Percentiles rank a stretch among this genome's conserved stretches.
Conservation (phyloP, 2,329 filamentous ascomycete species). For the Aphanocladium album region DNA sequence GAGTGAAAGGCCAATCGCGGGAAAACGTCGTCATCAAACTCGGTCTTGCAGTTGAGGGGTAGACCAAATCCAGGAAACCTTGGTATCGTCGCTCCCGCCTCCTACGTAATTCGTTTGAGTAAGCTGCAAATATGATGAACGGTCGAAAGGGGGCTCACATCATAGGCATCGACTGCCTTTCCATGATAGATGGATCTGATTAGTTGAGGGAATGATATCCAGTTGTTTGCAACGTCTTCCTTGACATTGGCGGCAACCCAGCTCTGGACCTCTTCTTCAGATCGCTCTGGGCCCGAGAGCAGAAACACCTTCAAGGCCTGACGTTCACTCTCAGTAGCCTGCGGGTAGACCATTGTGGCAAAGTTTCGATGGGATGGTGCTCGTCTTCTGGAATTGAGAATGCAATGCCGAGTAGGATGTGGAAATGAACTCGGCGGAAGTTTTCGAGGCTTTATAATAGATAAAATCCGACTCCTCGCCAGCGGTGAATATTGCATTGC, state of each 20-base stretch:
- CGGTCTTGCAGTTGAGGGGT: not conserved
- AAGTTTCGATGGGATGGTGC: not conserved
- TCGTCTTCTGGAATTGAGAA: no score
- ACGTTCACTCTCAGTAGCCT: not conserved
- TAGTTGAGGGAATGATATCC: no score
- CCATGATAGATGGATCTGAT: no score
- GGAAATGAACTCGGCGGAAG: not conserved
- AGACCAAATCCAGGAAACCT: not conserved
- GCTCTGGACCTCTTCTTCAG: not conserved
- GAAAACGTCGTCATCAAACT: not conserved
- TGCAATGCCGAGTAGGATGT: no score
- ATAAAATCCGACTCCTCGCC: not conserved
- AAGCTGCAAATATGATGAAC: not conserved
- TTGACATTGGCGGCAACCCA: no score
- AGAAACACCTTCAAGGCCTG: not conserved
- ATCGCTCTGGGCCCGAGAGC: not conserved
- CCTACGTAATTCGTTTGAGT: not conserved
- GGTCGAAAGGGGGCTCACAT: not conserved
- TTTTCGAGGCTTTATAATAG: not conserved
- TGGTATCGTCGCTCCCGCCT: not conserved
- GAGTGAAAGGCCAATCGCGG: slow-evolving; percentile 12
- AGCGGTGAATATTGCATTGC: no score
- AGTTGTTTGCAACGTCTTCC: no score
- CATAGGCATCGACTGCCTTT: not conserved
- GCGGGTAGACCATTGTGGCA: not conserved